Conservation (phyloP, 2,329 filamentous ascomycete genomes). For the Alternaria sp. region DNA sequence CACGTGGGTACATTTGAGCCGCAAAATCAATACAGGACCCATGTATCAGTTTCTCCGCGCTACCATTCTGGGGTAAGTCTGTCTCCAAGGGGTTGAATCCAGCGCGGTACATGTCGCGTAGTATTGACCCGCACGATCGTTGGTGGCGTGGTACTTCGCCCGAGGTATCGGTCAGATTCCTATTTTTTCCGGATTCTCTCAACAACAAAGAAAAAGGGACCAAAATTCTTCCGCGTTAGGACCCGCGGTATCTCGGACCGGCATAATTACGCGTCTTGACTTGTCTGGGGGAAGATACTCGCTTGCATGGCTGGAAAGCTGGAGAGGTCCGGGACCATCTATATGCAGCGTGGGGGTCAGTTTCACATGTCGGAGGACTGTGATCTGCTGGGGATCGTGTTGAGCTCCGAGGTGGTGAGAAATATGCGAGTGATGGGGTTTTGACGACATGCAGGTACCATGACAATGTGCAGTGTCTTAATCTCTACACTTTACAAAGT, state of each 20-base stretch:
- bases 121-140: constrained; percentile 12
- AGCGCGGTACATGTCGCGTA: constrained; percentile 9
- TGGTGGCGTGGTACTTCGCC: constrained; percentile 16
- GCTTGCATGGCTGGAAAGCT: constrained; percentile 1
- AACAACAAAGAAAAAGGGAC: not conserved
- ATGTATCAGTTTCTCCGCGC: not conserved
- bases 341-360: constrained; percentile 1
- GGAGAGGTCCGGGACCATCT: not conserved
- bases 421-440: constrained; percentile 3
- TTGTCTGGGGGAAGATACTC: constrained; percentile 1
- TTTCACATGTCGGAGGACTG: constrained; percentile 9
- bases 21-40: not conserved
- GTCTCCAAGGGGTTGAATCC: not conserved
- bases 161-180: constrained; percentile 12
- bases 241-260: not conserved
- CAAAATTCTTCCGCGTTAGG: constrained; percentile 5
- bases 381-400: not conserved
- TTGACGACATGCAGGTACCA: constrained; percentile 15
- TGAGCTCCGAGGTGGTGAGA: not conserved
- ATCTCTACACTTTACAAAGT: not conserved
- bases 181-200: constrained; percentile 5
- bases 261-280: constrained; percentile 1
- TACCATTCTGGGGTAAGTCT: not conserved
- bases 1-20: constrained; percentile 3
- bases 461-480: constrained; percentile 7